A percentile compares a stretch with the other conserved stretches of the same genome.
Evolutionary conservation across 257 asterid species (phyloP).

Genomic region (Solanum chiquidenum): DNA sequence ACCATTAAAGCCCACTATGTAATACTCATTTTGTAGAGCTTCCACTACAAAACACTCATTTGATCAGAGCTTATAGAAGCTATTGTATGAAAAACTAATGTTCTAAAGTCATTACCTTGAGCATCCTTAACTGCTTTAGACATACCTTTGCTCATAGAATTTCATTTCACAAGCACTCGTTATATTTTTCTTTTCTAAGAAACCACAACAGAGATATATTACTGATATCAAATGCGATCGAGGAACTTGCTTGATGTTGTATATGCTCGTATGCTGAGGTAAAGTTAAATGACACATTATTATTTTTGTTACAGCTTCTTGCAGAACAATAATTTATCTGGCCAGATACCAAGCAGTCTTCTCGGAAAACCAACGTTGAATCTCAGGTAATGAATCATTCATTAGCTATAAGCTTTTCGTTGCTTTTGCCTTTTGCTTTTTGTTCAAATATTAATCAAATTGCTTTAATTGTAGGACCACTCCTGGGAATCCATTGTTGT

Average conservation of each 20-base stretch:
- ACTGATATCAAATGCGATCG: neutral
- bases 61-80: neutral
- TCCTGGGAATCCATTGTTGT: conserved; percentile 72
- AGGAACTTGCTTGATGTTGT: neutral
- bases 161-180: neutral
- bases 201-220: neutral
- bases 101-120: neutral
- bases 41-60: neutral
- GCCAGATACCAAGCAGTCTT: conserved; percentile 62
- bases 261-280: neutral
- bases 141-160: neutral
- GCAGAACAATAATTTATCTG: conserved; percentile 86
- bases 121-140: neutral
- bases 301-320: conserved; percentile 40
- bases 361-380: conserved; percentile 37
- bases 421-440: neutral
- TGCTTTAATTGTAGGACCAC: conserved; percentile 33
- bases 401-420: neutral
- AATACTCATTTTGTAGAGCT: neutral
- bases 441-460: neutral
- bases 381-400: conserved; percentile 33
- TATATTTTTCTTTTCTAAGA: neutral
- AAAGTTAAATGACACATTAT: neutral
- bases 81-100: neutral
- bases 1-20: neutral